These are phyloP conservation scores for Solanum megistacrolobum DNA, from an alignment of 257 asterid species.

Conservation along the genomic window DNA sequence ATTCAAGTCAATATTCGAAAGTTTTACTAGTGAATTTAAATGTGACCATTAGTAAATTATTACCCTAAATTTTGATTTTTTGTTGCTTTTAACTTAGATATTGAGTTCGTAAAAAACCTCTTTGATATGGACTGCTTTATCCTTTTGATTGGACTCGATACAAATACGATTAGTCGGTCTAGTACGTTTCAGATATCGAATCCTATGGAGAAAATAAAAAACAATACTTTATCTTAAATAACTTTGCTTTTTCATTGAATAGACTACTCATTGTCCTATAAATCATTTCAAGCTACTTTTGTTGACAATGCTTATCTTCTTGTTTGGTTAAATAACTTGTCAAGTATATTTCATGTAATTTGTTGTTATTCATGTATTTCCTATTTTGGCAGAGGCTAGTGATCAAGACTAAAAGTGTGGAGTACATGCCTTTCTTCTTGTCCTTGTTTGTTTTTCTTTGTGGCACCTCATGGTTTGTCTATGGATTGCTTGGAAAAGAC, in stretches of 20 bases:
- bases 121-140: not conserved
- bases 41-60: not conserved
- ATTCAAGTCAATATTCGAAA: not conserved
- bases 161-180: not conserved
- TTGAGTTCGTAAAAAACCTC: not conserved
- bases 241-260: not conserved
- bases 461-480: slow-evolving; percentile 72
- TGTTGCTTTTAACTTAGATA: not conserved
- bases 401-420: slow-evolving; percentile 73
- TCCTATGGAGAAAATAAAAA: not conserved
- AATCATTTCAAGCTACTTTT: not conserved
- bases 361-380: not conserved
- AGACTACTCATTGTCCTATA: not conserved
- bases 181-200: not conserved
- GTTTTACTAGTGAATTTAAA: not conserved
- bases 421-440: slow-evolving; percentile 70
- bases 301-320: not conserved
- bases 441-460: slow-evolving; percentile 63
- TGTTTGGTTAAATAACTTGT: not conserved
- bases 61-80: not conserved
- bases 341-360: not conserved
- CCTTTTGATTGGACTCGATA: not conserved
- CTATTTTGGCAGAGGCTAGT: slow-evolving; percentile 48
- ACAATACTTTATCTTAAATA: not conserved
- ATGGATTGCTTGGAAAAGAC: slow-evolving; percentile 62